These are phyloP conservation scores for Gelatoporia subvermispora DNA, from an alignment of 768 basidiomycete genomes.

Conservation along the genomic window DNA sequence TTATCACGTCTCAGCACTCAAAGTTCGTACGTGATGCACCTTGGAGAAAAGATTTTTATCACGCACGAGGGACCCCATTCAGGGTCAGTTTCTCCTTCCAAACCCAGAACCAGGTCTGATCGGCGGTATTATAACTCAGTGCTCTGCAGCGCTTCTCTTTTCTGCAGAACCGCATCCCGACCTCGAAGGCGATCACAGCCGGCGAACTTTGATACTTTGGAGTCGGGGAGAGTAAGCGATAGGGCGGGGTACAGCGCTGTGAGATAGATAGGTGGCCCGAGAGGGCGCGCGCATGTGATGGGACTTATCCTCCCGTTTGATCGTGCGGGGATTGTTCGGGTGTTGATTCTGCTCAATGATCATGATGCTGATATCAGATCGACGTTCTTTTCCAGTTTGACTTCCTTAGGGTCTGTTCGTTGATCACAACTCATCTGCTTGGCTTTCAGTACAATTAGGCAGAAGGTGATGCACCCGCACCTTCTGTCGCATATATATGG, in stretches of 20 bases:
- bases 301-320: constrained; percentile 3
- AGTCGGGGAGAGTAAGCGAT: constrained; percentile 53
- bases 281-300: constrained; percentile 51
- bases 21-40: constrained; percentile 28
- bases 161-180: constrained; percentile 29
- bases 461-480: too few species aligned
- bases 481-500: too few species aligned
- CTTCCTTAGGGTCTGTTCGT: too few species aligned
- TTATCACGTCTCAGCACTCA: constrained; percentile 12
- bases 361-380: too few species aligned
- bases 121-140: constrained; percentile 24
- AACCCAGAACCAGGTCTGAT: background rate
- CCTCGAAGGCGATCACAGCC: constrained; percentile 34
- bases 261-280: constrained; percentile 63
- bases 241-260: constrained; percentile 56
- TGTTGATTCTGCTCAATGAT: too few species aligned
- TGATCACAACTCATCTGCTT: too few species aligned
- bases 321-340: background rate
- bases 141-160: constrained; percentile 29
- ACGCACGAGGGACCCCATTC: constrained; percentile 26
- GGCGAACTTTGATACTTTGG: constrained; percentile 23
- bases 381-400: too few species aligned
- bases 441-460: too few species aligned
- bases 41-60: constrained; percentile 25
- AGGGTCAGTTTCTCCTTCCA: constrained; percentile 23